Evolutionary conservation across 164 flowering plant species (phyloP), one percentile per base, ranked within the genome.

Genomic region (Echeveria elegans): DNA sequence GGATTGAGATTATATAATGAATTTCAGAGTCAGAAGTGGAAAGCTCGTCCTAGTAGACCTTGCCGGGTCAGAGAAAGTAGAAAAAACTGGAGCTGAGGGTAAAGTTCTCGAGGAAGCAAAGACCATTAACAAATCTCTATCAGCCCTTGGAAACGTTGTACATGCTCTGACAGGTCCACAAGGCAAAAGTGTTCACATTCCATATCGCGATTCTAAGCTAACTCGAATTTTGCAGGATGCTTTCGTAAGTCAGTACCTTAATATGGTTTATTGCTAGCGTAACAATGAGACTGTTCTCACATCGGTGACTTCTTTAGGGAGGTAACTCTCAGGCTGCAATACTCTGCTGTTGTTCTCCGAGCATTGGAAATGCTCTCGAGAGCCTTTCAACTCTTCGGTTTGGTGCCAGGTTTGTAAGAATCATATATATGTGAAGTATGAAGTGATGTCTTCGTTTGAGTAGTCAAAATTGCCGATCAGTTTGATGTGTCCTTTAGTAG

Each of bases 31-130:
- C 29, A 86, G 74, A 76, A 68, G 74, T 64, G 98, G 95, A 69
- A 92, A 90, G 74, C 64, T 92, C 34, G 48, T 88, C 71, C 86
- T 92, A 30, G 91, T 90, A 37, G 98, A 92, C 79, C 80, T 92
- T 77, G 98, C 96, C 23, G 98, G 98, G 21, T 89, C 95, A 26
- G 98, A 90, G 78, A 92, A 92, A 73, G 90, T 80, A 4, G 96
- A 90, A 73, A 92, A 85, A 78, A 88, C 90, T 28, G 88, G 95
- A 50, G 98, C 95, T 68, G 98, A 92, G 78, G 96, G 98, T 24
- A 88, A 76, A 80, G 80, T 88, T 70, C 87, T 92, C 58, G 92
- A 88, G 78, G 98, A 92, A 82, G 98, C 96, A 30, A 92, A 92
- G 78, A 85, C 86, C 48, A 90, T 92, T 71, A 92, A 90, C 72